Conservation (phyloP, 1,284 basidiomycete genomes). For the Marasmius sp. region DNA sequence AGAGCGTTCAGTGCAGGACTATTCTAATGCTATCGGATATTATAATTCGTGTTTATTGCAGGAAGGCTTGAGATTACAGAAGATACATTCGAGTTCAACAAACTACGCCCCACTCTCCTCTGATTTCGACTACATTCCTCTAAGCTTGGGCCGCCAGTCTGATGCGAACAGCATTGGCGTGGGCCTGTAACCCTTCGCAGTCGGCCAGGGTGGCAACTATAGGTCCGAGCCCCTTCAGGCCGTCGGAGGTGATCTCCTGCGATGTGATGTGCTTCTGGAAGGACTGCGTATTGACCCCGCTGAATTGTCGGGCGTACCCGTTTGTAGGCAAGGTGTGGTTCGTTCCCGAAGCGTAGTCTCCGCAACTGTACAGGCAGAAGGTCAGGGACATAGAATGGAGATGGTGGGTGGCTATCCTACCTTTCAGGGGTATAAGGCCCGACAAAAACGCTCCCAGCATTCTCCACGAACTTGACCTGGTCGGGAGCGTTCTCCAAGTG, state of each 20-base stretch:
- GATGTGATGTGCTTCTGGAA: slow-evolving; percentile 99
- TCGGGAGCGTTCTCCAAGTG: slow-evolving; percentile 76
- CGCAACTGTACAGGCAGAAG: slow-evolving; percentile 61
- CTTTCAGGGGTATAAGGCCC: slow-evolving; percentile 94
- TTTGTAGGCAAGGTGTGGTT: slow-evolving; percentile 97
- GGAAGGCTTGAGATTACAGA: no score
- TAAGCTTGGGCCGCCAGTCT: slow-evolving; percentile 40
- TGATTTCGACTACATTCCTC: neutral
- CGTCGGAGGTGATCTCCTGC: slow-evolving; percentile 84
- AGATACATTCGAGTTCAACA: neutral
- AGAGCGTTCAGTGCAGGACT: slow-evolving; percentile 1
- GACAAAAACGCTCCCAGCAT: slow-evolving; percentile 96
- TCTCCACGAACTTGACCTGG: slow-evolving; percentile 71
- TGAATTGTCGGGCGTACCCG: slow-evolving; percentile 96
- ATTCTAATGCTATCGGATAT: slow-evolving; percentile 8
- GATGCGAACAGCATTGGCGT: slow-evolving; percentile 86
- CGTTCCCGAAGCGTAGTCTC: slow-evolving; percentile 97
- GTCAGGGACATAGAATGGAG: slow-evolving; percentile 5
- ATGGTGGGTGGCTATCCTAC: slow-evolving; percentile 39
- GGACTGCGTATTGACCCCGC: slow-evolving; percentile 94
- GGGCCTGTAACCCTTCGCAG: slow-evolving; percentile 93
- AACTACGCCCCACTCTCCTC: neutral
- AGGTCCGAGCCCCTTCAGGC: slow-evolving; percentile 82
- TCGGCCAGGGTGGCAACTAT: slow-evolving; percentile 90
- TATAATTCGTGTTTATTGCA: neutral